Percentiles rank a stretch among this genome's conserved stretches.
Evolutionary conservation across 176 grass and related monocot species (phyloP).

Genomic region (Musa itinerans): DNA sequence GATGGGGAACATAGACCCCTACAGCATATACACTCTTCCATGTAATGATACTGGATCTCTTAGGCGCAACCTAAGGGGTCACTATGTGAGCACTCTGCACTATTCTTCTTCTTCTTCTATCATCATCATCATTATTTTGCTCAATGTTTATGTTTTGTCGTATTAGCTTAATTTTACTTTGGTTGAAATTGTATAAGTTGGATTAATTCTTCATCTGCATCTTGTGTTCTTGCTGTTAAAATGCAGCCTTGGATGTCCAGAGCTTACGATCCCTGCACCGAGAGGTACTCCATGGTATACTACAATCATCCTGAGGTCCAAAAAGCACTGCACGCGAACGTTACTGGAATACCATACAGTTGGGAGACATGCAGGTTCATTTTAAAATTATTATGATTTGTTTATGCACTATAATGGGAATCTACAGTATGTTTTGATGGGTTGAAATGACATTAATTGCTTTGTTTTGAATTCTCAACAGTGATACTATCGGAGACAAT

Average conservation of each 20-base stretch:
- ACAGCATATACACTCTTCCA: constrained; percentile 63
- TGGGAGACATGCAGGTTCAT: constrained; percentile 69
- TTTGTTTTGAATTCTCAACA: constrained; percentile 8
- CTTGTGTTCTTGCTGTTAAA: constrained; percentile 17
- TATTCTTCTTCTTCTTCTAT: not conserved
- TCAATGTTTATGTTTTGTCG: not conserved
- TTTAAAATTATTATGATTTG: not conserved
- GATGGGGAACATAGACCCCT: constrained; percentile 64
- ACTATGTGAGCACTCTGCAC: constrained; percentile 26
- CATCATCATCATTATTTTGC: not conserved
- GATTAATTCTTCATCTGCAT: not conserved
- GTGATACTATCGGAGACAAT: constrained; percentile 29
- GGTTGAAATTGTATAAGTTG: too few species aligned
- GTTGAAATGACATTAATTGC: not conserved
- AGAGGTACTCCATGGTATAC: constrained; percentile 58
- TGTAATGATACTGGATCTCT: constrained; percentile 21
- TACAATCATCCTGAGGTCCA: constrained; percentile 79
- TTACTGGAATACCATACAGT: constrained; percentile 53
- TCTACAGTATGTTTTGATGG: not conserved
- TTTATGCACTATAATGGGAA: too few species aligned
- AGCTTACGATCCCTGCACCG: constrained; percentile 92
- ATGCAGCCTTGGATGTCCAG: constrained; percentile 67
- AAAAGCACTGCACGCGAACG: constrained; percentile 75
- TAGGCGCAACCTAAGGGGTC: constrained; percentile 8
- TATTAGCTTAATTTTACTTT: not conserved